Percentiles rank a stretch among this genome's conserved stretches.
These are phyloP conservation scores for Caulochytrium protostelioides DNA, from an alignment of 371 early-diverging fungal species.

Conservation along the genomic window DNA sequence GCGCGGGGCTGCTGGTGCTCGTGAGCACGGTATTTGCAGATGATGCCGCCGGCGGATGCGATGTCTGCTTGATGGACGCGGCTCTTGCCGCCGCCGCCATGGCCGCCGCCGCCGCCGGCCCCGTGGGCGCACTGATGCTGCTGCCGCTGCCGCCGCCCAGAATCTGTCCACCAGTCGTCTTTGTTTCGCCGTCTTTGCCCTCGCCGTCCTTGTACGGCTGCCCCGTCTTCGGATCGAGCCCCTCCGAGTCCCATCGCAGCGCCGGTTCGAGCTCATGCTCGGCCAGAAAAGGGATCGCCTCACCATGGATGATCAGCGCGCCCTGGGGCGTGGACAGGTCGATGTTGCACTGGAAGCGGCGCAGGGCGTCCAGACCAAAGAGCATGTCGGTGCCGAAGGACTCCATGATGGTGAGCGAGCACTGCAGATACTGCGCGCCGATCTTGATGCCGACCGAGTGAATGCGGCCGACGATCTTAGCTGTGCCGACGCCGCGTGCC, in stretches of 20 bases:
- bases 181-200: not conserved
- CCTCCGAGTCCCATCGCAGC: too few species aligned
- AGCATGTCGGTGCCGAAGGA: conserved; percentile 55
- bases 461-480: conserved; percentile 81
- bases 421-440: conserved; percentile 44
- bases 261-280: conserved; percentile 87
- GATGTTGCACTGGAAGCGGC: conserved; percentile 32
- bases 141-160: not conserved
- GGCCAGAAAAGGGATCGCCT: conserved; percentile 61
- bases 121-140: not conserved
- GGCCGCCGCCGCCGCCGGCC: not conserved
- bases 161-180: not conserved
- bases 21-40: not conserved
- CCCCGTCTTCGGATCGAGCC: conserved; percentile 49
- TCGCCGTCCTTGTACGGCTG: conserved; percentile 8
- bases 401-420: conserved; percentile 84
- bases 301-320: conserved; percentile 52
- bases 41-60: conserved; percentile 1
- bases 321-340: conserved; percentile 20
- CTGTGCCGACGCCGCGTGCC: conserved; percentile 85
- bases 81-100: not conserved
- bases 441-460: conserved; percentile 71
- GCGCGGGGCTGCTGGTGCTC: conserved; percentile 1
- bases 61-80: not conserved
- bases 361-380: conserved; percentile 89